Evolutionary conservation across 1,284 basidiomycete genomes (phyloP), one percentile per base, ranked within the genome.

Genomic region (Somion occarium): DNA sequence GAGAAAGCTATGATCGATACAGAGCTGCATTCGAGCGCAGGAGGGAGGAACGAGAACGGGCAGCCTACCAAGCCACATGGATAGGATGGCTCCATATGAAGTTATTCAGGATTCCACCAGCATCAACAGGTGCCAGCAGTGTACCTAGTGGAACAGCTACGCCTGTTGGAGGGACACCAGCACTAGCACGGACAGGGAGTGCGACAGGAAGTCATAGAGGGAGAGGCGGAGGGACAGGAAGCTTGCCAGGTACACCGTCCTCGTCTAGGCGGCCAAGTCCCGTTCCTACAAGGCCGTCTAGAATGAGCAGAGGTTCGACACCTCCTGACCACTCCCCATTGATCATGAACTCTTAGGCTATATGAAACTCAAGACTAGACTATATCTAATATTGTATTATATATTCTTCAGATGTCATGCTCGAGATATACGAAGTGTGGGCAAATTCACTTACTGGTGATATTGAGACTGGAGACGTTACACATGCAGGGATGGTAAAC

Each of bases 1-100:
- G 91, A 23, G 94, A 98, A 51, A 82, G 89, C 0, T 99, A 99
- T 70, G 94, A 98, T 68, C 81, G 91, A 13, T 96, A 98, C 67
- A 80, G 97, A 12, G 75, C 84, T 7, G 86, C 86, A n/a, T 99
- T 97, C 68, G 96, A 98, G 72, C 73, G 88, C 44, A 76, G 83
- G 54, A 71, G 93, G 20, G 84, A 84, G 54, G 87, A 89, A 63
- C 80, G 80, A 51, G 76, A 79, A 56, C 70, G 75, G 44, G 69
- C 64, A 23, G 72, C 71, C 38, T 63, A 67, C 47, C 67, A 66
- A 53, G 62, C 65, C 47, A 75, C 73, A 11, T 75, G 75, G 69
- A 61, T 66, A 38, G 73, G 74, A 48, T 72, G 72, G 73, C 34
- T 73, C 19, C 50, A 52, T 49, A 64, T 65, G 44, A 73, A 72